Evolutionary conservation across 345 rosid species (phyloP), one percentile per base, ranked within the genome.

Genomic region (Capsella bursapastoris): DNA sequence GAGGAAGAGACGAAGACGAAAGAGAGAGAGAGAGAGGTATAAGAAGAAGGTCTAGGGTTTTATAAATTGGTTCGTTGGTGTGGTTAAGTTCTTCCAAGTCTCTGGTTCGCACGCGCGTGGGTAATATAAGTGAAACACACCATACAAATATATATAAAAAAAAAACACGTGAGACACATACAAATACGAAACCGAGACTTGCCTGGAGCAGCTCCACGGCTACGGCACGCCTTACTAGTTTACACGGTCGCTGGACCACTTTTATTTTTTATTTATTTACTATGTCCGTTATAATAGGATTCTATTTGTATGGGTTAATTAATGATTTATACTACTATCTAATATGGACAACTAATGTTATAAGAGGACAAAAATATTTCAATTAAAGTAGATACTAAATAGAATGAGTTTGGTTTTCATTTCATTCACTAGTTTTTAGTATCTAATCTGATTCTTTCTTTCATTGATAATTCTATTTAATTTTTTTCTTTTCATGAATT

Each of bases 1-100:
- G 64, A 70, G 29, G 32, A 56, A 25, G 22, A 44, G 56, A 64
- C n/a, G 55, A 47, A 43, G 68, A 28, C 4, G 49, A 32, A 37
- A 7, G 37, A 34, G 8, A 6, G 7, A 6, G 14, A 50, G 60
- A 49, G 41, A 6, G 14, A 43, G 32, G 61, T 48, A 49, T 7
- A 53, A 61, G 61, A 49, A 41, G 61, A 32, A 15, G 76, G 72
- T 56, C 61, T 77, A 77, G 80, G 80, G 80, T 77, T 77, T 76
- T 77, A 53, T 22, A 22, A 22, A 32, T 60, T 69, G 71, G 75
- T 70, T 64, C 75, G 80, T 70, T 70, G 61, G 66, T 62, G 18
- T 61, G 51, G 64, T 34, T 34, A 34, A 34, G 37, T 34, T 10
- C 10, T 38, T 38, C 8, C 40, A 12, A 40, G 45, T 50, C 48